Base-by-base conservation (phyloP, 1,284 basidiomycete genomes). In the Cutaneotrichosporon sp. region DNA sequence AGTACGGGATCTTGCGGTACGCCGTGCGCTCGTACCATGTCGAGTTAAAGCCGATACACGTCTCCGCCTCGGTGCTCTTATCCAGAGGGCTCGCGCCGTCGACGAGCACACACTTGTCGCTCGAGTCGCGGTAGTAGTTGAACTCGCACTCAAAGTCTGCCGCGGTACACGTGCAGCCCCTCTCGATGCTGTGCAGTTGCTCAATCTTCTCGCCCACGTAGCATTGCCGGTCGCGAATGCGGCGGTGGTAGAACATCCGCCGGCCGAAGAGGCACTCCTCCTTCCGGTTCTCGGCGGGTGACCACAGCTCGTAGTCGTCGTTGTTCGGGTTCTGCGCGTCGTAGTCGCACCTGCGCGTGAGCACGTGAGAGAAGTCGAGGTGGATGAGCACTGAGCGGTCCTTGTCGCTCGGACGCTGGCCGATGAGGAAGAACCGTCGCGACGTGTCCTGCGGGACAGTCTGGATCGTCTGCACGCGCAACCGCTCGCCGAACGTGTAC, bases 71-170 rank as follows among this genome's bases (percentile, higher is more conserved):
- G 81, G 69, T 90, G 85, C 64, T 84, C 32, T 26, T 14, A 69
- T 5, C 70, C 26, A 71, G 38, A 0, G 91, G 83, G 8, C 80
- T 78, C 0, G 87, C 89, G 16, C 90, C 91, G 3, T 85, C 79
- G 1, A 87, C 86, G 18, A 92, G 85, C 0, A 90, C 89, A 73
- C 94, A 97, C 51, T 89, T 81, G 61, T 87, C 90, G 5, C 83
- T 81, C 0, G 76, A 78, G 69, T 93, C 85, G 67, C 88, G 88
- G 64, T 86, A 83, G 74, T 93, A 83, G 78, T 97, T 97, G 84
- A 93, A 97, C 82, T 97, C 94, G 73, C 94, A 97, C 82, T 97
- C 94, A 78, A 97, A 97, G 81, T 97, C 94, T 0, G 84, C 82
- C 11, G 79, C 72, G 0, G 82, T 81, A 72, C 94, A 97, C 2